Evolutionary conservation across 2,329 filamentous ascomycete genomes (phyloP).

Genomic region (Ploettnerulaceae sp.): DNA sequence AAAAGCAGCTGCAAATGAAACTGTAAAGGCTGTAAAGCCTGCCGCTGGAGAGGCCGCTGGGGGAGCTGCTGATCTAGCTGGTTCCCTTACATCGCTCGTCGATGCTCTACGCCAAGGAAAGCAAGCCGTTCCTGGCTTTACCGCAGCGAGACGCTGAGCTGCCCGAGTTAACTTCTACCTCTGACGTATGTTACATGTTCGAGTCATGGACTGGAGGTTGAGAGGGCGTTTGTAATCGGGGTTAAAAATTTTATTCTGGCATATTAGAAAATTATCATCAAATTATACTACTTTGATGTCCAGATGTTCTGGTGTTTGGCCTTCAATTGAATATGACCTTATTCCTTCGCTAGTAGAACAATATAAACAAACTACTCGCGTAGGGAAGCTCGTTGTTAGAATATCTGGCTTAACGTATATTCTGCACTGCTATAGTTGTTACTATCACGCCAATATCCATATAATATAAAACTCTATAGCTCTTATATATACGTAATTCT

Average conservation of each 20-base stretch:
- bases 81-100: not conserved
- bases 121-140: not conserved
- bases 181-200: not conserved
- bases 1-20: not conserved
- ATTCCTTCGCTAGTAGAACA: too few relatives aligned
- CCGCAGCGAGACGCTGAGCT: not conserved
- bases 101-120: not conserved
- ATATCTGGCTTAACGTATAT: too few relatives aligned
- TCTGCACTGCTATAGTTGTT: too few relatives aligned
- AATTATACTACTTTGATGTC: not conserved
- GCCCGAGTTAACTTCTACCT: not conserved
- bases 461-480: too few relatives aligned
- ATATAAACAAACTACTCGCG: too few relatives aligned
- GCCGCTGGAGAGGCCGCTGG: not conserved
- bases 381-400: too few relatives aligned
- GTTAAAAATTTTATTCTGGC: not conserved
- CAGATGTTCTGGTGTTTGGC: not conserved
- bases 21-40: not conserved
- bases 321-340: too few relatives aligned
- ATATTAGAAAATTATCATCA: conserved; percentile 2
- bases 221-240: not conserved
- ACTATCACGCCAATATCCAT: too few relatives aligned
- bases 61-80: not conserved
- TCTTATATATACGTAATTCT: too few relatives aligned
- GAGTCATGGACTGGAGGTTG: not conserved